Base-by-base conservation (phyloP, 257 asterid genomes). In the Plantago ovata region DNA sequence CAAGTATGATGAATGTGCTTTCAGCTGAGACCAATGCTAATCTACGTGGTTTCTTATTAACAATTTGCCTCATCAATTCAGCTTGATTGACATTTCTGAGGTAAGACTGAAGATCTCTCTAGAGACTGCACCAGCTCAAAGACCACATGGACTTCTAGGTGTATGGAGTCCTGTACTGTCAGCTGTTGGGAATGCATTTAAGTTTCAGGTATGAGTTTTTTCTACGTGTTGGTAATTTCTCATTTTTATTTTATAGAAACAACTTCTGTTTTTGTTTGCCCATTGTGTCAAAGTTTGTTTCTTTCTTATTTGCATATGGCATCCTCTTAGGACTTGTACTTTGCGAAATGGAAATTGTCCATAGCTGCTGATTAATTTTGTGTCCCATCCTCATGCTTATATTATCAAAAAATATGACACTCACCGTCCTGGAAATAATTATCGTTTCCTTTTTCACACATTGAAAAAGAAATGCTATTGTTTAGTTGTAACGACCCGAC, bases 111-210 rank as follows among this genome's bases (percentile, higher is more conserved):
- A 86, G 84, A 75, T 93, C 60, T 79, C 95, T 47, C 80, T 93
- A 79, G 98, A 88, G 81, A 82, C 97, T 64, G 83, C 88, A 65
- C 95, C 98, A 36, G 89, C 89, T 58, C 81, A 88, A 72, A 79
- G 98, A 69, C 98, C 95, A 33, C 90, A 77, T 65, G 98, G 97
- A 60, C 91, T 80, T 68, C 78, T 93, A 51, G 98, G 98, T 48
- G 89, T 93, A 32, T 93, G 98, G 98, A 77, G 98, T 54, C 98
- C 98, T 61, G 76, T 93, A 62, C 89, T 93, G 45, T 88, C 98
- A 47, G 98, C 98, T 64, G 83, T 93, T 69, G 98, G 98, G 62
- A 93, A 85, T 65, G 95, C 97, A 62, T 93, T 93, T 60, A 93
- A 93, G 77, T 63, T 93, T 69, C 95, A 88, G 95, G 96, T 88